Evolutionary conservation across 805 yeast genomes (phyloP).

Genomic region (Nakazawaea siamensis): DNA sequence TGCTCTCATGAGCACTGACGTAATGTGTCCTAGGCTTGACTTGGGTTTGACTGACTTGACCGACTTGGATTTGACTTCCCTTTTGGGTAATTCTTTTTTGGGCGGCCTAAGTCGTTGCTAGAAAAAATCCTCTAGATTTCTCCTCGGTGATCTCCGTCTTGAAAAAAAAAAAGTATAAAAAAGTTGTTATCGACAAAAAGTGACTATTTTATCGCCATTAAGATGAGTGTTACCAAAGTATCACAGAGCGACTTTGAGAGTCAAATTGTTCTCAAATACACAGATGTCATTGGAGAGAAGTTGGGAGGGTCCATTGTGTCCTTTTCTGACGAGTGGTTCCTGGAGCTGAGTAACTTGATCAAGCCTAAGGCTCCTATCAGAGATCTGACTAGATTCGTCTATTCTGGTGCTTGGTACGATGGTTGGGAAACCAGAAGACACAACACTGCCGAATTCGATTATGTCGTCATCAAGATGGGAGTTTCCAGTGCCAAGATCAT

Average conservation of each 20-base stretch:
- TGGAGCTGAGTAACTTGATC: slow-evolving; percentile 81
- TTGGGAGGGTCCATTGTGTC: slow-evolving; percentile 69
- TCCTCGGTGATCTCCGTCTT: no score
- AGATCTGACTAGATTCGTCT: slow-evolving; percentile 71
- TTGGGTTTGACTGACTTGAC: no score
- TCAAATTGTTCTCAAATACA: slow-evolving; percentile 38
- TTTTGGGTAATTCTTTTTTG: no score
- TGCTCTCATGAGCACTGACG: no score
- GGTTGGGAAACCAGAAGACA: slow-evolving; percentile 99
- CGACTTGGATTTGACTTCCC: no score
- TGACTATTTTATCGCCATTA: no score
- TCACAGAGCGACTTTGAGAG: slow-evolving; percentile 33
- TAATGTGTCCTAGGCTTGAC: no score
- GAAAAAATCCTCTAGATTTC: no score
- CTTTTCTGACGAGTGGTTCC: slow-evolving; percentile 91
- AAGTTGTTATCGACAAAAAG: no score
- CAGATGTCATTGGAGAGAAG: slow-evolving; percentile 77
- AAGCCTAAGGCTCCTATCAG: slow-evolving; percentile 75
- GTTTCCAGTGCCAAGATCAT: slow-evolving; percentile 71
- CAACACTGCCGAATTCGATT: slow-evolving; percentile 76
- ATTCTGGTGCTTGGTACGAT: slow-evolving; percentile 94
- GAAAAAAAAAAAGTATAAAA: no score
- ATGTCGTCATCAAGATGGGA: slow-evolving; percentile 80
- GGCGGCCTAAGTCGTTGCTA: no score
- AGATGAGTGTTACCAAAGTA: slow-evolving; percentile 13